Percentiles rank a stretch among this genome's conserved stretches.
Conservation (phyloP, 2,329 filamentous ascomycete genomes). For the Cladophialophora bantiana region DNA sequence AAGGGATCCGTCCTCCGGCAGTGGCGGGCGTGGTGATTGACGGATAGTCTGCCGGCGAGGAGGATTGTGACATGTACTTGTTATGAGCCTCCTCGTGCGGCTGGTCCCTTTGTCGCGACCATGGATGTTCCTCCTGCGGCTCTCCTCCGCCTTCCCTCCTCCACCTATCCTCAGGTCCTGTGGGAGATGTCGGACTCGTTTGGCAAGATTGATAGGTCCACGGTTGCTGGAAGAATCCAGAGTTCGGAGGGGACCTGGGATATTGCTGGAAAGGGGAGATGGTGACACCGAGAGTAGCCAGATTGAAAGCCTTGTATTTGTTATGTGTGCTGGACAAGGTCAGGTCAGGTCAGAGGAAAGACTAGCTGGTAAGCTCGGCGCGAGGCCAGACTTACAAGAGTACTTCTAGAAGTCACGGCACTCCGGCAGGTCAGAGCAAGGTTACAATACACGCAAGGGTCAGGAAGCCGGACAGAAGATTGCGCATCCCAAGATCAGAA, state of each 20-base stretch:
- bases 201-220: constrained; percentile 29
- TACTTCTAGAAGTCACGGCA: constrained; percentile 30
- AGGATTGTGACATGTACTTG: constrained; percentile 40
- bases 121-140: constrained; percentile 37
- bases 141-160: constrained; percentile 36
- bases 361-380: constrained; percentile 15
- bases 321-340: constrained; percentile 10
- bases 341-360: constrained; percentile 31
- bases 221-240: constrained; percentile 25
- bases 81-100: constrained; percentile 36
- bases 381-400: constrained; percentile 29
- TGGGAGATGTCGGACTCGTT: constrained; percentile 20
- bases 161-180: constrained; percentile 30
- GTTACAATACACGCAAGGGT: constrained; percentile 28
- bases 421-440: constrained; percentile 29
- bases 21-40: constrained; percentile 29
- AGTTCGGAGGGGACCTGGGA: constrained; percentile 30
- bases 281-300: constrained; percentile 35
- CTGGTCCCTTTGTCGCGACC: constrained; percentile 34
- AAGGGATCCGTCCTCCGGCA: constrained; percentile 23
- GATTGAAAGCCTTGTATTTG: constrained; percentile 26
- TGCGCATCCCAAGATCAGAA: constrained; percentile 37
- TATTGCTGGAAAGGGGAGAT: constrained; percentile 33
- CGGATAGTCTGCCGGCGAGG: constrained; percentile 28
- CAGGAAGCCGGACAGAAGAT: constrained; percentile 31